Base-by-base conservation (phyloP, 768 basidiomycete genomes). In the Albatrellus ellisii region DNA sequence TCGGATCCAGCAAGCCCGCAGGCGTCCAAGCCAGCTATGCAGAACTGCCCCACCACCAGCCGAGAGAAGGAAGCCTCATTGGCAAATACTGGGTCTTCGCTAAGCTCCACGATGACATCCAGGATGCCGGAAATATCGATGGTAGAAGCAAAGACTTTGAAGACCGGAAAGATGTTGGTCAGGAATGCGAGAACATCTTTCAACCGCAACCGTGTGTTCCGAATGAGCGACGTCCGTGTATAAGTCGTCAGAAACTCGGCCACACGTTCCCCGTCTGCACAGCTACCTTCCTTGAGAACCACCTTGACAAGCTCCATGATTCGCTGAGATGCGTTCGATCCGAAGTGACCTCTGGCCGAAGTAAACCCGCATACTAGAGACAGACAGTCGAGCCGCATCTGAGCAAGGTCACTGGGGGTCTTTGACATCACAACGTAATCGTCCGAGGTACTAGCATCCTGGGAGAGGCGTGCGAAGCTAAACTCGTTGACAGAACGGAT, bases 311-410 rank as follows among this genome's bases (percentile, higher is more conserved):
- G 58, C n/a, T 78, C 79, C 24, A 80, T 52, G 2, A 64, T 62
- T 34, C 72, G 65, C 21, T 62, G 59, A 15, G 66, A 63, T 5
- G 62, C 56, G 18, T 59, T 50, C 4, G 65, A 54, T 0, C 70
- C 51, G 20, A 68, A 58, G 12, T 52, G 46, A 0, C 77, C 78
- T 5, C 78, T 79, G 14, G 66, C 63, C 20, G 56, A 58, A 14
- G 67, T 63, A 49, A 73, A 76, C 3, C 63, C 64, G 15, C 64
- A 56, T 4, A 79, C 64, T 17, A 80, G 57, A 3, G 61, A 61
- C 4, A 86, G 64, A 55, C 74, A 85, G 48, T 85, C 80, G 36
- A 75, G 53, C 17, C 77, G 67, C 73, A 87, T 79, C 6, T 62
- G 58, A 17, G 60, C 57, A 6, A 72, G 52, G 53, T 81, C 72